Evolutionary conservation across 768 basidiomycete genomes (phyloP).

Genomic region (Podaxis rugospora): DNA sequence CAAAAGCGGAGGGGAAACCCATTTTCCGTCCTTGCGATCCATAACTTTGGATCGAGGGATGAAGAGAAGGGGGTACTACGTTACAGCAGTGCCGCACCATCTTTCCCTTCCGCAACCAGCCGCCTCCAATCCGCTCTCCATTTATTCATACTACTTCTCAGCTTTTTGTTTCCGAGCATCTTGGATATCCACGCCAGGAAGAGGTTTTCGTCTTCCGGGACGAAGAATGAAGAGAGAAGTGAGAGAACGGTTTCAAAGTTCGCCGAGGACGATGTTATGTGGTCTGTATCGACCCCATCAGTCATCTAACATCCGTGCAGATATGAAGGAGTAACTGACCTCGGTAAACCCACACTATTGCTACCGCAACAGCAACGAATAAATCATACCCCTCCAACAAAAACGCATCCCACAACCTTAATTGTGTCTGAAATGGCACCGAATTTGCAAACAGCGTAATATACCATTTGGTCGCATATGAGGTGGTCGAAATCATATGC

Average conservation of each 20-base stretch:
- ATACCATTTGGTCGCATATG: conserved; percentile 99
- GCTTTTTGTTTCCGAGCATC: conserved; percentile 52
- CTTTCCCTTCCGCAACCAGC: conserved; percentile 62
- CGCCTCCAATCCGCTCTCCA: conserved; percentile 84
- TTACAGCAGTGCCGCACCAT: conserved; percentile 56
- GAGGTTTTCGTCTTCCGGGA: conserved; percentile 84
- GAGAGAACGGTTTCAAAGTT: conserved; percentile 92
- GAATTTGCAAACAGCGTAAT: conserved; percentile 96
- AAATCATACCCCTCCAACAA: conserved; percentile 87
- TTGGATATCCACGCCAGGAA: conserved; percentile 80
- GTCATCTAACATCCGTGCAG: background rate
- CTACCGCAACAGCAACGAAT: conserved; percentile 79
- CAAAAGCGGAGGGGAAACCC: background rate
- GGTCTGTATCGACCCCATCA: conserved; percentile 44
- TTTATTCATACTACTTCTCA: conserved; percentile 59
- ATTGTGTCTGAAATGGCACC: conserved; percentile 91
- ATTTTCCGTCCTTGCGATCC: background rate
- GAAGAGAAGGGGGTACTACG: background rate
- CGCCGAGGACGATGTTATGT: conserved; percentile 74
- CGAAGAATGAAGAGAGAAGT: conserved; percentile 89
- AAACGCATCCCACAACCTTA: conserved; percentile 94
- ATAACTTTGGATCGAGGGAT: background rate
- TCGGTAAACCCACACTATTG: conserved; percentile 88
- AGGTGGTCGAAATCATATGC: conserved; percentile 88
- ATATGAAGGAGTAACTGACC: conserved; percentile 41